phyloP scores from a whole-genome alignment of 768 basidiomycete species.

The Naganishia onofrii region DNA sequence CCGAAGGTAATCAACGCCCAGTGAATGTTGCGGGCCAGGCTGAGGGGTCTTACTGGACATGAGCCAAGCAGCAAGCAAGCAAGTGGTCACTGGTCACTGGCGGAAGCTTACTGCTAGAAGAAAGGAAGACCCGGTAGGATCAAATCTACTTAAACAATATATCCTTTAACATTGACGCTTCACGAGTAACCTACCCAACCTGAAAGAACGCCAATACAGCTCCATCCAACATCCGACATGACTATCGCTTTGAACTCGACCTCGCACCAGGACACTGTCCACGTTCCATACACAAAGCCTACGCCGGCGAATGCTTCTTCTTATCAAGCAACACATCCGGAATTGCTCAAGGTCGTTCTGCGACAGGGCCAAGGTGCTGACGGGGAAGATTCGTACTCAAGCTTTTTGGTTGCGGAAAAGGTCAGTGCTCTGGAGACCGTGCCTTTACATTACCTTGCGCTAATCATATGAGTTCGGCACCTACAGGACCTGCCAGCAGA shows the following conservation, averaged over 20 bases:
- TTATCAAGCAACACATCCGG: slow-evolving; percentile 48
- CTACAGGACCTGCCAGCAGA: slow-evolving; percentile 44
- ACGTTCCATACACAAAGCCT: slow-evolving; percentile 42
- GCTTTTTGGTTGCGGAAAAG: slow-evolving; percentile 42
- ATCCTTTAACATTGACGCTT: neutral
- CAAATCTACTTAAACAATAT: neutral
- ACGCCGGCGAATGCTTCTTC: slow-evolving; percentile 43
- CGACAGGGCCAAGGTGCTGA: slow-evolving; percentile 26
- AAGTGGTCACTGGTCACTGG: too few species aligned
- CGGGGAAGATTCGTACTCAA: slow-evolving; percentile 42
- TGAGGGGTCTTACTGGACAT: neutral
- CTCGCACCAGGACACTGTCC: neutral
- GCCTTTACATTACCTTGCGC: neutral
- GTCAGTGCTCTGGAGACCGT: slow-evolving; percentile 34
- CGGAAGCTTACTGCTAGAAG: too few species aligned
- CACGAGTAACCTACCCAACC: neutral
- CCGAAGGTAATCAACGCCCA: neutral
- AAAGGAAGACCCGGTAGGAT: neutral
- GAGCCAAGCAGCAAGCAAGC: neutral
- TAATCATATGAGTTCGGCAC: neutral
- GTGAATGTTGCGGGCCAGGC: neutral
- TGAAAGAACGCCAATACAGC: neutral
- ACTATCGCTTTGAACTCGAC: slow-evolving; percentile 25
- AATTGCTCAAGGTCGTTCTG: slow-evolving; percentile 43
- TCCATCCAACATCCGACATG: slow-evolving; percentile 14